Percentiles rank a stretch among this genome's conserved stretches.
Evolutionary conservation across 805 yeast genomes (phyloP).

Genomic region (Saturnispora halmiae): DNA sequence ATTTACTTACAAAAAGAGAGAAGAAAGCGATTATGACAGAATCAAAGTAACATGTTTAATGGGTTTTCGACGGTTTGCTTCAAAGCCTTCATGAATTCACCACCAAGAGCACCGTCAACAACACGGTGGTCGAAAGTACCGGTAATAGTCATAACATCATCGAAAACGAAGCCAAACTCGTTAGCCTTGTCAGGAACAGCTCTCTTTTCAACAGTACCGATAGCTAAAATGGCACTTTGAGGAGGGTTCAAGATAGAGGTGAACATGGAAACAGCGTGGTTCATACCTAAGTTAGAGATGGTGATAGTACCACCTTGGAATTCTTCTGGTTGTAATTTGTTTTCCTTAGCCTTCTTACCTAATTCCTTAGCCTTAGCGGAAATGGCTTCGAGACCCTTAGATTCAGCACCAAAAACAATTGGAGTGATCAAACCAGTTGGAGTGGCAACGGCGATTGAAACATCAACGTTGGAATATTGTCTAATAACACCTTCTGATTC

Average conservation of each 20-base stretch:
- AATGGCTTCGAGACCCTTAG: conserved; percentile 77
- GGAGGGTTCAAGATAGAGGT: conserved; percentile 98
- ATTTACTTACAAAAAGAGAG: too few relatives aligned
- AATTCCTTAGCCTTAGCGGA: conserved; percentile 82
- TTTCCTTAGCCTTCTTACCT: conserved; percentile 92
- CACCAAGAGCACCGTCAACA: conserved; percentile 96
- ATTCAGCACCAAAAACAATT: conserved; percentile 78
- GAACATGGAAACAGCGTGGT: conserved; percentile 83
- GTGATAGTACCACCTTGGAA: conserved; percentile 99
- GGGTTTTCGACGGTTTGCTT: conserved; percentile 93
- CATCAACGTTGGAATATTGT: conserved; percentile 85
- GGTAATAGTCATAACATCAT: conserved; percentile 82
- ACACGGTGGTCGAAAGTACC: conserved; percentile 97
- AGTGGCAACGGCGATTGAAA: conserved; percentile 97
- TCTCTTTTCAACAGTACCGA: conserved; percentile 85
- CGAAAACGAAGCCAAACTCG: conserved; percentile 88
- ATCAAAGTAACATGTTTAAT: conserved; percentile 75
- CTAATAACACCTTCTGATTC: conserved; percentile 84
- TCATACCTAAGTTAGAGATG: conserved; percentile 98
- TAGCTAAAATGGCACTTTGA: conserved; percentile 87
- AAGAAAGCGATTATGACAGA: too few relatives aligned
- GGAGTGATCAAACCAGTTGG: conserved; percentile 97
- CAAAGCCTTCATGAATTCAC: conserved; percentile 90
- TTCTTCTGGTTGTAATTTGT: conserved; percentile 90
- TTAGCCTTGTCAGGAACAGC: conserved; percentile 89